Base-by-base conservation (phyloP, 169 alveolate genomes). In the Plasmodium gonderi region DNA sequence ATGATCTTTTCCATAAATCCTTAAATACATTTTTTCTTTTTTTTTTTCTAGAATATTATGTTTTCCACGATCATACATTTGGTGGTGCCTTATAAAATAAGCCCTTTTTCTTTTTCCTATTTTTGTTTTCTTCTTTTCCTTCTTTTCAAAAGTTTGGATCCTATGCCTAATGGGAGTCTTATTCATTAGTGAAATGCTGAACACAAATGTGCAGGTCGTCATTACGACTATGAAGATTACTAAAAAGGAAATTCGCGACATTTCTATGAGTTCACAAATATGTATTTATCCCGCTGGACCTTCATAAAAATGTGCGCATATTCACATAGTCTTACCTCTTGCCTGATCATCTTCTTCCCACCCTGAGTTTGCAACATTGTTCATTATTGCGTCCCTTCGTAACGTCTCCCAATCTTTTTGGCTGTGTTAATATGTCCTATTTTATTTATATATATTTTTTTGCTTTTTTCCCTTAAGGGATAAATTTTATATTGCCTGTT, bases 1-100 rank as follows among this genome's bases (percentile, higher is more conserved):
- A 23, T 77, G 72, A 68, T 89, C 94, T 17, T 65, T 89, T 20
- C 94, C 94, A 45, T 85, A 85, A n/a, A 40, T 54, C 45, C 67
- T 29, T 9, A 85, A 17, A 74, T 23, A 6, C 23, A 7, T 8
- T 0, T 49, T 87, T 38, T 33, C 68, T 0, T 65, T 67, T 79
- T 45, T 77, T 29, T 44, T 64, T 14, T 67, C n/a, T 76, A n/a
- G 38, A 14, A 76, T 76, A 4, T 6, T 44, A 29, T 31, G 17
- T 76, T 36, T 42, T 65, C 64, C 17, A 12, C 75, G 17, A n/a
- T 87, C 36, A 14, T 75, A 1, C 8, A 1, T 4, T 40, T 75
- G 17, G 26, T 42, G 14, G 26, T 60, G 1, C 44, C 67, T 40
- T 51, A 76, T 31, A 42, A 76, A 76, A 42, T 17, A 44, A 3